Conservation (phyloP, 2,329 filamentous ascomycete species). For the Canariomyces notabilis region DNA sequence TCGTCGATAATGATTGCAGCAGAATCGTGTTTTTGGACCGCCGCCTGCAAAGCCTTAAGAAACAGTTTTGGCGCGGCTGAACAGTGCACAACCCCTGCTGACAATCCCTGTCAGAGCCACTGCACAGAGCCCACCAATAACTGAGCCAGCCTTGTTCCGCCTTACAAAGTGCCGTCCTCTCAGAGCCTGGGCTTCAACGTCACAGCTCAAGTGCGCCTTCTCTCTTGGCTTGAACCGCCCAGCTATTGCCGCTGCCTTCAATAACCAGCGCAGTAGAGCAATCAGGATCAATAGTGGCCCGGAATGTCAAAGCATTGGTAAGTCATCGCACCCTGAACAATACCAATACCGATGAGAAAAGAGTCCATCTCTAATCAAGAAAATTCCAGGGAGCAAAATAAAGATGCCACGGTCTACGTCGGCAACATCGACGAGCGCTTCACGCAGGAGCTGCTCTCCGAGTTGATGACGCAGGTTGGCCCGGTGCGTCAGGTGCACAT, state of each 20-base stretch:
- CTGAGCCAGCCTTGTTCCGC: background rate
- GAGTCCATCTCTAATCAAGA: background rate
- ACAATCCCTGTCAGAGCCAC: background rate
- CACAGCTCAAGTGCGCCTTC: no score
- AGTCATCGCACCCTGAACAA: no score
- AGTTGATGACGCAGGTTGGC: constrained; percentile 96
- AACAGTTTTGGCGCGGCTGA: constrained; percentile 6
- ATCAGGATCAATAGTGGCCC: background rate
- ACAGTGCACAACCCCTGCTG: background rate
- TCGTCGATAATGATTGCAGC: constrained; percentile 10
- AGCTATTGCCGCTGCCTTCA: background rate
- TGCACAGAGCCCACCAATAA: background rate
- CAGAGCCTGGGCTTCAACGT: no score
- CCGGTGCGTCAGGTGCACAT: constrained; percentile 98
- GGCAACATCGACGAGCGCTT: constrained; percentile 98
- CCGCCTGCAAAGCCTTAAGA: background rate
- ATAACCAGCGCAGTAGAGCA: background rate
- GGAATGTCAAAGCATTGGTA: constrained; percentile 31
- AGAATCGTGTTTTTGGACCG: constrained; percentile 19
- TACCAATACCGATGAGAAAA: no score
- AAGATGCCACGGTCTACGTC: constrained; percentile 96
- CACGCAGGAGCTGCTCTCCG: constrained; percentile 85
- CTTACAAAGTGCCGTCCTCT: no score
- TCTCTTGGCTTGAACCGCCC: no score
- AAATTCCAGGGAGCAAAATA: constrained; percentile 87